Evolutionary conservation across 768 basidiomycete genomes (phyloP).

Genomic region (Leccinum obscurum): DNA sequence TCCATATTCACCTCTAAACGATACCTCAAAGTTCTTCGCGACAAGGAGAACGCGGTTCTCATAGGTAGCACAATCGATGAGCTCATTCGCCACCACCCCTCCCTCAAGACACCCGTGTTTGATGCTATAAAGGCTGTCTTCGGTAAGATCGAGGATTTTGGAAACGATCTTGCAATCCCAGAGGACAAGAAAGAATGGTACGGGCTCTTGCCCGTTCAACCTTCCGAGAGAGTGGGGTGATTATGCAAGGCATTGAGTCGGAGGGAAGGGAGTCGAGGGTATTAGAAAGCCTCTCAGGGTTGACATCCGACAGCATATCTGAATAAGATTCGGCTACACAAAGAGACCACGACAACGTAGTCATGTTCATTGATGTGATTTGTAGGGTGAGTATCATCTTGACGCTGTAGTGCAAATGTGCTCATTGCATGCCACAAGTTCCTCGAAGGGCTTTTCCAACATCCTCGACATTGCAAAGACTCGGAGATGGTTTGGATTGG

Average conservation of each 20-base stretch:
- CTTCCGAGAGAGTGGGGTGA: constrained; percentile 33
- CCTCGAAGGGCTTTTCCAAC: constrained; percentile 93
- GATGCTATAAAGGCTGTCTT: constrained; percentile 72
- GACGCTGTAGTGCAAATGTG: neutral
- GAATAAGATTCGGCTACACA: constrained; percentile 36
- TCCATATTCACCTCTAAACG: constrained; percentile 82
- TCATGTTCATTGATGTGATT: constrained; percentile 77
- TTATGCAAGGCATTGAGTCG: constrained; percentile 50
- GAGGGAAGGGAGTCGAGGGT: constrained; percentile 19
- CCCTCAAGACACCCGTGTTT: constrained; percentile 77
- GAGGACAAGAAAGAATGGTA: constrained; percentile 70
- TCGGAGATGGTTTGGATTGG: constrained; percentile 72
- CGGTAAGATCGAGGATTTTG: constrained; percentile 71
- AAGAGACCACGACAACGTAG: constrained; percentile 66
- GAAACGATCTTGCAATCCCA: constrained; percentile 55
- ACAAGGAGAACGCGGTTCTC: constrained; percentile 89
- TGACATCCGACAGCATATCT: constrained; percentile 13
- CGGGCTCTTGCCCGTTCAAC: constrained; percentile 41
- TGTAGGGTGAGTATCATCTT: constrained; percentile 58
- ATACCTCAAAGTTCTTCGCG: constrained; percentile 80
- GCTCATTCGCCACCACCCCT: constrained; percentile 93
- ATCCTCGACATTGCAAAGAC: constrained; percentile 84
- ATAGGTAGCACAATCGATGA: constrained; percentile 93
- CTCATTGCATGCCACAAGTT: constrained; percentile 51
- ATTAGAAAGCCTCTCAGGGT: constrained; percentile 21